These are phyloP conservation scores for Cucumis cinereus DNA, from an alignment of 306 rosid genomes.

Conservation along the genomic window DNA sequence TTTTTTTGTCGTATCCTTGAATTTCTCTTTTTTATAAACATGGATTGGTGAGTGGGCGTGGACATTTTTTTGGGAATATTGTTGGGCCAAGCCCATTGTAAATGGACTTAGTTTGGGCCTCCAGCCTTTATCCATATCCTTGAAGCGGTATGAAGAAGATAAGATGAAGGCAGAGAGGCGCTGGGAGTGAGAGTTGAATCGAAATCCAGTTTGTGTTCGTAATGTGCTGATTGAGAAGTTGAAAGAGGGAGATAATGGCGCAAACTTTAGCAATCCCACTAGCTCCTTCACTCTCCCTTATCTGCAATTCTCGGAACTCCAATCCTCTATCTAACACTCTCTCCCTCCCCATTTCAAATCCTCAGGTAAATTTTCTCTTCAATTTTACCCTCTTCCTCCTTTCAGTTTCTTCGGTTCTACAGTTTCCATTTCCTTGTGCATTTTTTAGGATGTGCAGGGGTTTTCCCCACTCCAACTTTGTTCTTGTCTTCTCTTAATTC, in stretches of 20 bases:
- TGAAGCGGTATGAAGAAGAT: neutral
- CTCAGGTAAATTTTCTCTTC: conserved; percentile 28
- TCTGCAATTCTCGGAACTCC: conserved; percentile 28
- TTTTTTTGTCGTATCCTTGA: no score
- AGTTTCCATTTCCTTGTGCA: neutral
- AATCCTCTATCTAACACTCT: conserved; percentile 26
- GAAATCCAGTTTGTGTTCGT: no score
- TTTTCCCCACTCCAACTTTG: neutral
- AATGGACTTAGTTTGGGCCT: neutral
- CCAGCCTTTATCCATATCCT: neutral
- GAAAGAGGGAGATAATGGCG: conserved; percentile 32
- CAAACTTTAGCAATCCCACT: conserved; percentile 66
- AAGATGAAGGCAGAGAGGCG: neutral
- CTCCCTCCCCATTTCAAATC: conserved; percentile 26
- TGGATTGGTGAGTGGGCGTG: neutral
- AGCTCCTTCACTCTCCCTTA: conserved; percentile 50
- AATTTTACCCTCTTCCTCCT: neutral
- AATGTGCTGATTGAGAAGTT: neutral
- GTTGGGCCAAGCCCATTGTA: neutral
- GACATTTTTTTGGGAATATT: neutral
- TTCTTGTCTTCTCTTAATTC: neutral
- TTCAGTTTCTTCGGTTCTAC: neutral
- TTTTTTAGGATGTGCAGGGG: neutral
- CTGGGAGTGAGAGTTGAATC: neutral
- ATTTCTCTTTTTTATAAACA: no score